Evolutionary conservation across 345 rosid genomes (phyloP).

Genomic region (Excoecaria cochinchinensis): DNA sequence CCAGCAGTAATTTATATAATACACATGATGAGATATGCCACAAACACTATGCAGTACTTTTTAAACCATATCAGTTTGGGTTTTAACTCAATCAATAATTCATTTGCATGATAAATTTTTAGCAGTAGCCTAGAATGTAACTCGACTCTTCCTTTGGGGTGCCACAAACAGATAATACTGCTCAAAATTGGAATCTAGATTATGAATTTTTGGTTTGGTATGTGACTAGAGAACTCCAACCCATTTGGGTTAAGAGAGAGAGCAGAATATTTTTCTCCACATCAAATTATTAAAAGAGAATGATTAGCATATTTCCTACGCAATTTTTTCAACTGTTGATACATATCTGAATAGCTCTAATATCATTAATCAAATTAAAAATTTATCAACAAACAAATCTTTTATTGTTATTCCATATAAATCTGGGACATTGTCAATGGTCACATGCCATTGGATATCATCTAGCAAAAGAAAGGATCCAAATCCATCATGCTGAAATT

Average conservation of each 20-base stretch:
- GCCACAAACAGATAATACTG: not conserved
- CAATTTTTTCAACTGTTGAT: not conserved
- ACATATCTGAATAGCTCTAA: not conserved
- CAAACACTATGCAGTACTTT: too few relatives aligned
- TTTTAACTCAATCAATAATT: slow-evolving; percentile 2
- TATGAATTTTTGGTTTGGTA: not conserved
- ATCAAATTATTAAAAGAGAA: not conserved
- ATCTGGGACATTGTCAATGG: not conserved
- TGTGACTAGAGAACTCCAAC: not conserved
- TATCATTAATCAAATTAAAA: not conserved
- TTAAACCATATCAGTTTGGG: not conserved
- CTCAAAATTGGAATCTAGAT: not conserved
- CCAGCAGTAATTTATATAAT: too few relatives aligned
- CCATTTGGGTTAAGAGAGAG: not conserved
- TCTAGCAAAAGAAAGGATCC: not conserved
- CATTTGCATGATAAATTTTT: not conserved
- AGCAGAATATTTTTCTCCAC: not conserved
- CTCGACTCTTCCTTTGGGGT: not conserved
- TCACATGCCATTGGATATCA: not conserved
- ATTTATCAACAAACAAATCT: not conserved
- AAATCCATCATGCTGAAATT: too few relatives aligned
- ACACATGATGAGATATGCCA: too few relatives aligned
- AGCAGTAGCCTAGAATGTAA: not conserved
- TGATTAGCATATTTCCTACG: not conserved
- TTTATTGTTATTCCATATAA: not conserved